Conservation (phyloP, 2,329 filamentous ascomycete genomes). For the Ascochyta pisi region DNA sequence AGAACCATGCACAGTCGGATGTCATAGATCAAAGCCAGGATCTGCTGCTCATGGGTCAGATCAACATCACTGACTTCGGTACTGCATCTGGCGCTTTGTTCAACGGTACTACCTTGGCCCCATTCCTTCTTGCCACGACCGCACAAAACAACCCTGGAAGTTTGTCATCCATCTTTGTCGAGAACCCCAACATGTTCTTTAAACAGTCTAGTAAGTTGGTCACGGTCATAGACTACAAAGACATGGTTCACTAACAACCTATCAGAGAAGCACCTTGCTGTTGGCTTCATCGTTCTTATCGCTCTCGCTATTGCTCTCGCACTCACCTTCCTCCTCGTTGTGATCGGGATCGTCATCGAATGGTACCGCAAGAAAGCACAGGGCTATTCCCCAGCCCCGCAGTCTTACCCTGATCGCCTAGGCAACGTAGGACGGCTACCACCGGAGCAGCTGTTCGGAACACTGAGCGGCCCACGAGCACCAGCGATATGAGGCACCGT, state of each 20-base stretch:
- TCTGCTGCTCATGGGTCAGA: conserved; percentile 83
- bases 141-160: conserved; percentile 70
- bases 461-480: conserved; percentile 41
- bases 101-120: conserved; percentile 78
- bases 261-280: conserved; percentile 65
- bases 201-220: conserved; percentile 63
- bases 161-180: conserved; percentile 82
- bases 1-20: conserved; percentile 69
- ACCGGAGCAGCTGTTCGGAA: conserved; percentile 53
- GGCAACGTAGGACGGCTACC: conserved; percentile 59
- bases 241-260: neutral
- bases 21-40: conserved; percentile 72
- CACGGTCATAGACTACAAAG: neutral
- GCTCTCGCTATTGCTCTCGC: conserved; percentile 78
- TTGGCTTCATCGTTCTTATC: conserved; percentile 82
- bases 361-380: conserved; percentile 77
- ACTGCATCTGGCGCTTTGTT: conserved; percentile 85
- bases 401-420: conserved; percentile 56
- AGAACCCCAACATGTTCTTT: conserved; percentile 78
- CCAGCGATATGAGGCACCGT: conserved; percentile 35
- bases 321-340: conserved; percentile 78
- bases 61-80: conserved; percentile 78
- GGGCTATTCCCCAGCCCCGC: conserved; percentile 80
- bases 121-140: conserved; percentile 79
- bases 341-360: conserved; percentile 76